Percentiles rank a stretch among this genome's conserved stretches.
These are phyloP conservation scores for Talaromyces marneffei DNA, from an alignment of 2,329 filamentous ascomycete species.

Conservation along the genomic window DNA sequence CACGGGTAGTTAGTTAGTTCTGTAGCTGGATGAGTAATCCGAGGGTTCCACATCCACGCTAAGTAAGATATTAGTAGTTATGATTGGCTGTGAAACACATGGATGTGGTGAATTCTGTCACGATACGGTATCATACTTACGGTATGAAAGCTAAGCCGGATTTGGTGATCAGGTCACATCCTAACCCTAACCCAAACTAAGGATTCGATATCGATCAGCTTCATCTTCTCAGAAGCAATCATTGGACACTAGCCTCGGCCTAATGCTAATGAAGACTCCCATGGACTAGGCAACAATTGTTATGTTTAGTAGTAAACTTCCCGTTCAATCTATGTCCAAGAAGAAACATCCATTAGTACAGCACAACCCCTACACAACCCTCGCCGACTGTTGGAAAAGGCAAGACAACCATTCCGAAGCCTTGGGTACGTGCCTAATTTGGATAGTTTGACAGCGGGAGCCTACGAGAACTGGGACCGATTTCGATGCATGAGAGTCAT, in stretches of 20 bases:
- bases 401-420: not conserved
- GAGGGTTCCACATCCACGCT: not conserved
- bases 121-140: not conserved
- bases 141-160: too few relatives aligned
- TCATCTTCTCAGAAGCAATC: not conserved
- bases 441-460: not conserved
- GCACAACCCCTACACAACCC: not conserved
- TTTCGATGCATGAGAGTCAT: not conserved
- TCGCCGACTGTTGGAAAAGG: not conserved
- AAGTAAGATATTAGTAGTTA: not conserved
- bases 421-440: not conserved
- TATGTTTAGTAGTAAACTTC: too few relatives aligned
- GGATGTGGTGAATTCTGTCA: not conserved
- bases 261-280: too few relatives aligned
- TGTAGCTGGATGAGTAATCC: not conserved
- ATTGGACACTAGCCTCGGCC: too few relatives aligned
- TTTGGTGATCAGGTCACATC: not conserved
- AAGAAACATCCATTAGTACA: too few relatives aligned
- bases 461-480: not conserved
- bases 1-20: too few relatives aligned
- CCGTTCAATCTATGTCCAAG: too few relatives aligned
- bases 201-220: not conserved
- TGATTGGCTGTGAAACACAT: not conserved
- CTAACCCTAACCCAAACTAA: not conserved
- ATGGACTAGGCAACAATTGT: too few relatives aligned